These are phyloP conservation scores for Verticillium zaregamsianum DNA, from an alignment of 2,329 filamentous ascomycete genomes.

Conservation along the genomic window DNA sequence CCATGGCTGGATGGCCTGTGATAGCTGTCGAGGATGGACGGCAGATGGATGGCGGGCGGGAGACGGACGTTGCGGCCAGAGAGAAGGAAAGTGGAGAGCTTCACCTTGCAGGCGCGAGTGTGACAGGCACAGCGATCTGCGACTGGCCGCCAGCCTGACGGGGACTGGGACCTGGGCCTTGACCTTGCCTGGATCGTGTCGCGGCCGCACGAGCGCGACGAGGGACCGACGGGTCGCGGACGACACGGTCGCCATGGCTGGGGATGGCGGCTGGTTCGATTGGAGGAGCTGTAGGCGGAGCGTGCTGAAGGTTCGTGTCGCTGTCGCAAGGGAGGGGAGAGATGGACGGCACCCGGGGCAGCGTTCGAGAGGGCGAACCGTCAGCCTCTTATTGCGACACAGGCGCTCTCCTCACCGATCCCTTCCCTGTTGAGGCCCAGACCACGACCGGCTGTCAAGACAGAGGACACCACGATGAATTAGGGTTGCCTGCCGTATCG, in stretches of 20 bases:
- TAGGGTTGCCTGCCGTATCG: not conserved
- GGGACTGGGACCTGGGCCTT: not conserved
- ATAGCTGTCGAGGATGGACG: not conserved
- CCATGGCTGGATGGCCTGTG: not conserved
- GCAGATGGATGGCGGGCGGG: not conserved
- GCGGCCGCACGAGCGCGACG: not conserved
- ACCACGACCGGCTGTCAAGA: not conserved
- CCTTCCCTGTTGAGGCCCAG: not conserved
- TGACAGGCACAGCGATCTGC: slow-evolving; percentile 9
- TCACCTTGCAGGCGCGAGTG: not conserved
- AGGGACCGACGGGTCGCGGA: slow-evolving; percentile 4
- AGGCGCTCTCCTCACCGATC: not conserved
- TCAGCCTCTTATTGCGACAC: not conserved
- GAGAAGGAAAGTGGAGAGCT: slow-evolving; percentile 4
- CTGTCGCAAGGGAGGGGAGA: not conserved
- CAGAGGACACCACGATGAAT: not conserved
- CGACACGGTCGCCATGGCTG: slow-evolving; percentile 19
- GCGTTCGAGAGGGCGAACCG: not conserved
- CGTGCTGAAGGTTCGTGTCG: not conserved
- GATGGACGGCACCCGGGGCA: not conserved
- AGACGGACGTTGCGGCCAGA: not conserved
- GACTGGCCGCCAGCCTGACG: slow-evolving; percentile 6
- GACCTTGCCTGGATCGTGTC: not conserved
- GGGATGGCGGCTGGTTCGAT: slow-evolving; percentile 11
- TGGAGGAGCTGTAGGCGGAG: slow-evolving; percentile 16